Evolutionary conservation across 2,329 filamentous ascomycete species (phyloP), one percentile per base, ranked within the genome.

Genomic region (Colletotrichum zoysiae): DNA sequence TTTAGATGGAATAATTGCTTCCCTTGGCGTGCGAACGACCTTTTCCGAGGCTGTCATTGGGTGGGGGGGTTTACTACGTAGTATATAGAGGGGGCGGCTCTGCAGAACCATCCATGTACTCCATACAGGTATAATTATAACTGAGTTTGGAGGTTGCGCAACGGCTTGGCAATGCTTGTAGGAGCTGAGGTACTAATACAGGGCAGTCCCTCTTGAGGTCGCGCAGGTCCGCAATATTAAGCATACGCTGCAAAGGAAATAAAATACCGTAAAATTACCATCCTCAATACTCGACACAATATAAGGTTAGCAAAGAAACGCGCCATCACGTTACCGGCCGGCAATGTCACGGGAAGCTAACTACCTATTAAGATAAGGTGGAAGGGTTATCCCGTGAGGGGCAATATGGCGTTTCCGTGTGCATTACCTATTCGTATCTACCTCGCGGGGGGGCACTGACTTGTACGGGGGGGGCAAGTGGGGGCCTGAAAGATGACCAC

Each of bases 11-110:
- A 35, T 26, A 33, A 38, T 9, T 11, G 35, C 35, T 38, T 11
- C 35, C 35, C 35, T 11, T 38, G 8, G 35, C 35, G 35, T 38
- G 35, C 8, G 35, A 38, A 38, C 11, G 33, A 62, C 59, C n/a
- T 62, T 62, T 51, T 40, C n/a, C 11, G n/a, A 12, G 23, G n/a
- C n/a, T 20, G n/a, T 5, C 20, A 62, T 62, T 62, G 59, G 59
- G 35, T 38, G 35, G 35, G 35, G 35, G 7, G 5, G 1, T 30
- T 30, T 30, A 30, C 30, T 30, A 30, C 2, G 5, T 18, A 14
- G 33, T 30, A 30, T 5, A 3, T 18, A 14, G 33, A 20, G 59
- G 14, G 44, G 4, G 20, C 44, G 14, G 23, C 33, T n/a, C 46
- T n/a, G 35, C 30, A 40, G 30, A 35, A 26, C 18, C 46, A 20